These are phyloP conservation scores for Rutstroemia sp. DNA, from an alignment of 2,329 filamentous ascomycete species.

Conservation along the genomic window DNA sequence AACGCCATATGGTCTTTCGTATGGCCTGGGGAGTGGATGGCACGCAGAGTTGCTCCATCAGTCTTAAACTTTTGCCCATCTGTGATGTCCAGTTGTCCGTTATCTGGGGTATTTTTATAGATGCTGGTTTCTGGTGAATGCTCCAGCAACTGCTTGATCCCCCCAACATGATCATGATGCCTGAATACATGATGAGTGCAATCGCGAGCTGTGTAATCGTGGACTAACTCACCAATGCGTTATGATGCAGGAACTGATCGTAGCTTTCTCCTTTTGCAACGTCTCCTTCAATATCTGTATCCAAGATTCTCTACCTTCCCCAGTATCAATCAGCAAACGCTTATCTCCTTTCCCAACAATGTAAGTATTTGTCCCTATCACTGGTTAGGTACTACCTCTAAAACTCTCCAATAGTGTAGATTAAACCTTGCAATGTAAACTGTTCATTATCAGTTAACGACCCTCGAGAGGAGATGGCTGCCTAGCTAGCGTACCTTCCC, in stretches of 20 bases:
- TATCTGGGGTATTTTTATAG: slow-evolving; percentile 56
- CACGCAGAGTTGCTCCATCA: slow-evolving; percentile 58
- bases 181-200: background rate
- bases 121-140: slow-evolving; percentile 56
- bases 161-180: slow-evolving; percentile 77
- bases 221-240: slow-evolving; percentile 63
- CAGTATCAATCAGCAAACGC: slow-evolving; percentile 84
- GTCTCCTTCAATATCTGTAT: slow-evolving; percentile 54
- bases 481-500: slow-evolving; percentile 52
- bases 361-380: slow-evolving; percentile 90
- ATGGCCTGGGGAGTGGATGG: slow-evolving; percentile 65
- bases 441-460: slow-evolving; percentile 22
- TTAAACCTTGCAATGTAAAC: slow-evolving; percentile 55
- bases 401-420: slow-evolving; percentile 4
- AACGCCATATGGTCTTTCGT: slow-evolving; percentile 77
- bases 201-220: too few relatives aligned
- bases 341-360: slow-evolving; percentile 67
- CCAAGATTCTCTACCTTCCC: slow-evolving; percentile 70
- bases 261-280: slow-evolving; percentile 60
- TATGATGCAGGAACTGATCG: slow-evolving; percentile 62
- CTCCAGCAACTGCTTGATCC: slow-evolving; percentile 60
- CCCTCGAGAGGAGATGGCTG: background rate
- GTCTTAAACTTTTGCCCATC: slow-evolving; percentile 47
- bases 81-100: slow-evolving; percentile 45
- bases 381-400: slow-evolving; percentile 25